Percentiles rank a stretch among this genome's conserved stretches.
Conservation (phyloP, 1,284 basidiomycete genomes). For the Sanguinoderma infundibulare region DNA sequence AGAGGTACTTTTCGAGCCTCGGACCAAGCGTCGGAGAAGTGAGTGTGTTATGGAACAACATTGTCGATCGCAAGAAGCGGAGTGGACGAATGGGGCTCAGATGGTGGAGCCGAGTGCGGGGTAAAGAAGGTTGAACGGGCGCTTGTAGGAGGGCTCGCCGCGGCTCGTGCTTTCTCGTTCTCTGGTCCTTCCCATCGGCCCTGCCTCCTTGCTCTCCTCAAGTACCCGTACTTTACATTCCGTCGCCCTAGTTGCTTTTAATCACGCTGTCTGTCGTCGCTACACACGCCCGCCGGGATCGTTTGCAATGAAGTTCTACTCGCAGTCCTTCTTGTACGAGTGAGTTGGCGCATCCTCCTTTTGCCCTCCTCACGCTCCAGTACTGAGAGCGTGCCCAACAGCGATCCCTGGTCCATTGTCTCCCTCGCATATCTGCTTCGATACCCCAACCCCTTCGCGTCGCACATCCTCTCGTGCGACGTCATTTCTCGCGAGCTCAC, state of each 20-base stretch:
- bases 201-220: conserved; percentile 5
- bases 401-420: conserved; percentile 91
- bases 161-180: conserved; percentile 14
- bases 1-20: neutral
- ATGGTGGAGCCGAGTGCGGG: conserved; percentile 8
- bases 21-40: neutral
- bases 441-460: conserved; percentile 96
- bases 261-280: conserved; percentile 6
- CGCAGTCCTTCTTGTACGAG: conserved; percentile 83
- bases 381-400: conserved; percentile 36
- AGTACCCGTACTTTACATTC: conserved; percentile 12
- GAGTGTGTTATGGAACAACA: too few relatives aligned
- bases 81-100: neutral
- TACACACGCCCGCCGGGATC: conserved; percentile 35
- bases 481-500: conserved; percentile 85
- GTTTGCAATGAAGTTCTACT: conserved; percentile 77
- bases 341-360: conserved; percentile 42
- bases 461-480: conserved; percentile 95
- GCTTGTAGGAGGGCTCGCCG: conserved; percentile 18
- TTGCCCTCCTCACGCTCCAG: conserved; percentile 9
- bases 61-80: neutral
- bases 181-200: conserved; percentile 9
- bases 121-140: conserved; percentile 12
- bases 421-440: conserved; percentile 93
- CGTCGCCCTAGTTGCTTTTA: conserved; percentile 8